Base-by-base conservation (phyloP, 2,329 filamentous ascomycete genomes). In the Scedosporium boydii region DNA sequence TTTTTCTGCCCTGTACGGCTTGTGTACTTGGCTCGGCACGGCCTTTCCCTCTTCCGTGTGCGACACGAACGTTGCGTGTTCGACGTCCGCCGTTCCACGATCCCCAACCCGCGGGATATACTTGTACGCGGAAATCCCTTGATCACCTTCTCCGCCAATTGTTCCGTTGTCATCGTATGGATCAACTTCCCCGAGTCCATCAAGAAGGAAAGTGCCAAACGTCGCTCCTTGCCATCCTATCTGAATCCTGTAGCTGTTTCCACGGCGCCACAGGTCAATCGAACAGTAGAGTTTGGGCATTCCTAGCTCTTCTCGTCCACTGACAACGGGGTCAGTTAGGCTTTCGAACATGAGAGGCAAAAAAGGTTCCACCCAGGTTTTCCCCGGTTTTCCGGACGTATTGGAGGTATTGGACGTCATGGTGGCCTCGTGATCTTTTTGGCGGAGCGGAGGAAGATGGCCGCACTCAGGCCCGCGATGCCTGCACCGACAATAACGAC, bases 81-180 rank as follows among this genome's bases (percentile, higher is more conserved):
- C 27, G 1, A 29, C 27, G 27, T 6, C 27, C 27, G 27, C 27
- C 4, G 27, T 6, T 29, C 27, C 27, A 29, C 27, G 27, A 29
- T 29, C n/a, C n/a, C 81, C 80, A 0, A 83, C 81, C 4, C 76
- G 72, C 0, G 85, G 84, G 0, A 87, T 76, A 66, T 85, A 86
- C 41, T 80, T 76, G 68, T 85, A 80, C 12, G 78, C 73, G n/a
- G 86, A 72, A 3, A 82, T 76, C 2, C 78, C 80, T 14, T 77
- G 74, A 62, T 82, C 79, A 21, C 29, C 63, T 57, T 64, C 66
- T 38, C 34, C 66, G 4, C 65, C 65, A 3, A 66, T 65, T 4
- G 64, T 66, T 23, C 64, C 58, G 73, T 72, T 59, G 59, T 68
- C 65, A 12, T 62, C 62, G 42, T 34, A 53, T 16, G 66, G 67